Base-by-base conservation (phyloP, 176 grass and related monocot species). In the Rhynchospora pubera region DNA sequence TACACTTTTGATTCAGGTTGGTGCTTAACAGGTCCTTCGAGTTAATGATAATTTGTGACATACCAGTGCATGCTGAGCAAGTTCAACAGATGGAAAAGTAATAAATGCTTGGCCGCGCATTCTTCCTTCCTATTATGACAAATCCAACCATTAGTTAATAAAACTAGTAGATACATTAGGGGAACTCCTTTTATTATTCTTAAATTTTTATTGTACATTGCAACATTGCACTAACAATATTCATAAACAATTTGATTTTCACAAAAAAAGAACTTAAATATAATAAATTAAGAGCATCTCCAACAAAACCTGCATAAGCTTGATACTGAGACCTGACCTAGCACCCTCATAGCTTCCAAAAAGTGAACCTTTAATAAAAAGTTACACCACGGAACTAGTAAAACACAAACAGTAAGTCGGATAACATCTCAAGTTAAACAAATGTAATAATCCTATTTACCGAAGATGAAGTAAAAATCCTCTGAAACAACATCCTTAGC, bases 21-120 rank as follows among this genome's bases (percentile, higher is more conserved):
- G 15, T 68, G 23, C 15, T 24, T 0, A 68, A 68, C 34, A 16
- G 12, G 34, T 4, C 23, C 23, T 13, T 66, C 4, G 42, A 52
- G 46, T 67, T 58, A 69, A 68, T 58, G 42, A 14, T 82, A 26
- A 51, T 60, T 79, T 26, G 26, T 84, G 24, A 94, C 88, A 77
- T 62, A 97, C 92, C 92, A 98, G 82, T 15, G 90, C 96, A 47
- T 9, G 43, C 18, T 98, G 84, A 79, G 90, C 92, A 68, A 93
- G 87, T 87, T 94, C 87, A 45, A 86, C 76, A 6, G 84, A 93
- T 47, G 92, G 90, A 91, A 98, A 98, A 60, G 92, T 98, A 85
- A 98, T 89, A 61, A 98, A 98, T 23, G 96, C 92, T 91, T 98
- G 96, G 19, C 96, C 96, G 19, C 89, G 84, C 92, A 98, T 94